phyloP scores from a whole-genome alignment of 2,329 filamentous ascomycete genomes.

The Colletotrichum simmondsii region DNA sequence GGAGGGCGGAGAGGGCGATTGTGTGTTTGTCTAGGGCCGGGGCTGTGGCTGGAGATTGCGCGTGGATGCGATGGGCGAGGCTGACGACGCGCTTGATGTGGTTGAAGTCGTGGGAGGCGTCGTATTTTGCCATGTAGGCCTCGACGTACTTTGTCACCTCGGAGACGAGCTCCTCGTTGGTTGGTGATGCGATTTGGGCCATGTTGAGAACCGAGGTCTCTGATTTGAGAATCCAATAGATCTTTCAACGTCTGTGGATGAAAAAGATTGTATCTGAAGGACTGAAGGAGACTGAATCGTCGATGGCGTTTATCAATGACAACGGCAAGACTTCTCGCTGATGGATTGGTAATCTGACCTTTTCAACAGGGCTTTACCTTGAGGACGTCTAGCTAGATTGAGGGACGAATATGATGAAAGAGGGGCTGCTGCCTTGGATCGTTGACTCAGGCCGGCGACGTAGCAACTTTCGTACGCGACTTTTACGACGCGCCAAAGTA shows the following conservation, averaged over 20 bases:
- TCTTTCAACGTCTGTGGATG: too few relatives aligned
- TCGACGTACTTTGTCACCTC: conserved; percentile 71
- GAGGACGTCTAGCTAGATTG: background rate
- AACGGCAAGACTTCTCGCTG: conserved; percentile 9
- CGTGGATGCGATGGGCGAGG: conserved; percentile 73
- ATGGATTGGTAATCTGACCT: conserved; percentile 7
- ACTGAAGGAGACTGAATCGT: background rate
- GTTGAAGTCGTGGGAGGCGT: conserved; percentile 88
- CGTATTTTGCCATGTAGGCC: conserved; percentile 80
- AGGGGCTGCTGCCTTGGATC: conserved; percentile 15
- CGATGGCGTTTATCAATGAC: background rate
- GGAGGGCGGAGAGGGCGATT: conserved; percentile 76
- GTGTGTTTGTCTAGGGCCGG: conserved; percentile 59
- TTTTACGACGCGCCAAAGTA: background rate
- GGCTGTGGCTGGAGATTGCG: conserved; percentile 36
- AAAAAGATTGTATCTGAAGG: too few relatives aligned
- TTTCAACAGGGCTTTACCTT: background rate
- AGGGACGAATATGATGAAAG: background rate
- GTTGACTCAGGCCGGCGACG: conserved; percentile 18
- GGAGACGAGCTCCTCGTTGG: conserved; percentile 60
- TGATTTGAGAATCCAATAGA: too few relatives aligned
- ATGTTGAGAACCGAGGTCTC: background rate
- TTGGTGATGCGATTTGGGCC: background rate
- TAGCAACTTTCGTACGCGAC: background rate
- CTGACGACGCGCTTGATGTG: conserved; percentile 84